phyloP scores from a whole-genome alignment of 2,329 filamentous ascomycete genomes.

The Chrysoporthe cubensis region DNA sequence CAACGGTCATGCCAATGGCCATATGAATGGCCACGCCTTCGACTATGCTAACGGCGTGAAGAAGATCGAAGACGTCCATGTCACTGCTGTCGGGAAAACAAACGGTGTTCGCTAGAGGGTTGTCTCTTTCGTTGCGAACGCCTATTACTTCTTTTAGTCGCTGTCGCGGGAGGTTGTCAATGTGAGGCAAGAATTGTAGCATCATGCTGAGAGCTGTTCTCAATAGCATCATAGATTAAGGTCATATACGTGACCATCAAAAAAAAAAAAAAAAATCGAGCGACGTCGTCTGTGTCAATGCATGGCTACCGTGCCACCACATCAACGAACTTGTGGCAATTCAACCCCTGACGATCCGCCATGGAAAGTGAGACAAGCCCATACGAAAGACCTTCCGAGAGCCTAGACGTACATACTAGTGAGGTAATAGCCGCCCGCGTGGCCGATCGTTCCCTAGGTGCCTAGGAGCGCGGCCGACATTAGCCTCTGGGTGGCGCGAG shows the following conservation, averaged over 20 bases:
- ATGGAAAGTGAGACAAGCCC: not conserved
- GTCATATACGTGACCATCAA: not conserved
- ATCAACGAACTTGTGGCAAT: not conserved
- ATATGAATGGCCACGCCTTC: constrained; percentile 11
- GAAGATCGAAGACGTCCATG: constrained; percentile 3
- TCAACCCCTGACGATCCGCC: not conserved
- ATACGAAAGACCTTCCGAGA: not conserved
- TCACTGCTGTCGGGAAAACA: constrained; percentile 17
- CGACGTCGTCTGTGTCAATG: too few species aligned
- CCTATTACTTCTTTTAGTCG: not conserved
- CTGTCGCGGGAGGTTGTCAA: not conserved
- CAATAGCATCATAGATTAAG: not conserved
- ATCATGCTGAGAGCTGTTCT: not conserved
- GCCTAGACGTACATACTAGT: not conserved
- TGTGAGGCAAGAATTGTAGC: not conserved
- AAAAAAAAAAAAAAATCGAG: not conserved
- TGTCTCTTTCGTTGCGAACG: not conserved
- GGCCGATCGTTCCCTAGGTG: not conserved
- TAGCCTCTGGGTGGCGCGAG: not conserved
- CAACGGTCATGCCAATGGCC: not conserved
- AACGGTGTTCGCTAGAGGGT: constrained; percentile 19
- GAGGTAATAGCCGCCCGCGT: not conserved
- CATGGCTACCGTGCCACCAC: too few species aligned
- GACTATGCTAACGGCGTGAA: constrained; percentile 13
- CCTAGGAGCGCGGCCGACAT: not conserved